Evolutionary conservation across 345 rosid species (phyloP), one percentile per base, ranked within the genome.

Genomic region (Rhizophora apiculata): DNA sequence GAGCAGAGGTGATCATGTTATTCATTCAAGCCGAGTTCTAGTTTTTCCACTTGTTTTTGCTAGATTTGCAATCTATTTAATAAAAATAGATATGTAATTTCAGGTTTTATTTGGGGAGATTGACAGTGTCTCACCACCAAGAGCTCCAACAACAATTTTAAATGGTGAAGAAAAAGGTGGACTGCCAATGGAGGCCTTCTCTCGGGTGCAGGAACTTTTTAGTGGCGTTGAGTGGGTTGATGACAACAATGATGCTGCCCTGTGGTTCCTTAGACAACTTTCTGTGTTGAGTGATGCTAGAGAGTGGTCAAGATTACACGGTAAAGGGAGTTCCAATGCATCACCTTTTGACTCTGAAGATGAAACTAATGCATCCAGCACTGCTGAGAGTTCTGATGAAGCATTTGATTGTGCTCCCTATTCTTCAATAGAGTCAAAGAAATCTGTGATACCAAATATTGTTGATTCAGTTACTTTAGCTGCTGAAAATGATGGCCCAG

Each of bases 301-400:
- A 72, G 99, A 95, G 68, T 63, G 87, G 69, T 77, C 98, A 67
- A 86, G 88, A 82, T 72, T 89, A 53, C 96, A 89, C 51, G 82
- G 69, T 62, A 89, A 83, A 78, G 88, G 85, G 69, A 79, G 87
- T 79, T 85, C 84, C 31, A 89, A 83, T 74, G 68, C 63, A 52
- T 92, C 96, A 26, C 93, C 93, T 8, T 74, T 76, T 58, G 96
- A 94, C 69, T 94, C 98, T 68, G 97, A 94, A 77, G 98, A 94
- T 64, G 98, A 94, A 83, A 84, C 82, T 70, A 91, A 88, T 77
- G 87, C 92, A 54, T 92, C 95, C 68, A 88, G 97, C 74, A 76
- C 93, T 29, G 96, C 96, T 71, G 99, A 95, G 81, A 95, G 99
- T 82, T 92, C 90, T 18, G 99, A 95, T 76, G 99, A 95, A 87